phyloP scores from a whole-genome alignment of 441 rosid genomes.

The Euphorbia celastroides region DNA sequence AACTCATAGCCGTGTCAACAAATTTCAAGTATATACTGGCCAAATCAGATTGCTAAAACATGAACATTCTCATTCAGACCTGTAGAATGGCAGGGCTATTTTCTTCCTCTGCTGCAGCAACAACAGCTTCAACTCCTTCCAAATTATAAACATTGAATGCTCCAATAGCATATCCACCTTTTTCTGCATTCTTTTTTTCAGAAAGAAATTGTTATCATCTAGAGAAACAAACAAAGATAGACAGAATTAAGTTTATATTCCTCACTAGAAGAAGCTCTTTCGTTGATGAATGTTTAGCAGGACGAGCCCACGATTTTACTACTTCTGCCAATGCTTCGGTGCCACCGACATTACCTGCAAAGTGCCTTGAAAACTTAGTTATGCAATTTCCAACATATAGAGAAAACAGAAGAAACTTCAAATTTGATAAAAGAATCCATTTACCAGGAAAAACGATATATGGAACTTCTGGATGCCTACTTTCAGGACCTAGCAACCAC shows the following conservation, averaged over 20 bases:
- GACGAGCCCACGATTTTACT: slow-evolving; percentile 84
- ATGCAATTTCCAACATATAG: slow-evolving; percentile 8
- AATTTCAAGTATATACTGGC: background rate
- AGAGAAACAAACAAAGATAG: slow-evolving; percentile 14
- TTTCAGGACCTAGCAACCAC: slow-evolving; percentile 96
- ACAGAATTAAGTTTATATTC: slow-evolving; percentile 11
- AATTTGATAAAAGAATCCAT: slow-evolving; percentile 5
- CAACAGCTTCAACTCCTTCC: slow-evolving; percentile 93
- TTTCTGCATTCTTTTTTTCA: slow-evolving; percentile 62
- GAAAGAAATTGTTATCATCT: slow-evolving; percentile 24
- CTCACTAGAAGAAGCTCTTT: slow-evolving; percentile 75
- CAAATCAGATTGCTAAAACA: background rate
- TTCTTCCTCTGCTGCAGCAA: slow-evolving; percentile 97
- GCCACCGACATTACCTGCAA: slow-evolving; percentile 86
- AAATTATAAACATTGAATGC: slow-evolving; percentile 94
- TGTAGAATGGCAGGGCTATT: slow-evolving; percentile 91
- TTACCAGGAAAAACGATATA: slow-evolving; percentile 97
- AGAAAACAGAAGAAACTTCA: slow-evolving; percentile 5
- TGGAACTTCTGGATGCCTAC: slow-evolving; percentile 95
- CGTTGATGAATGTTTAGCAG: slow-evolving; percentile 54
- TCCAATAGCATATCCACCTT: slow-evolving; percentile 88
- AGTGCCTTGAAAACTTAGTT: slow-evolving; percentile 9
- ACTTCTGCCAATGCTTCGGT: slow-evolving; percentile 74
- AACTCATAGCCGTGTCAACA: background rate
- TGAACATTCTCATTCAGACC: slow-evolving; percentile 31